Base-by-base conservation (phyloP, 371 early-diverging fungal genomes). In the Mucor racemosus region DNA sequence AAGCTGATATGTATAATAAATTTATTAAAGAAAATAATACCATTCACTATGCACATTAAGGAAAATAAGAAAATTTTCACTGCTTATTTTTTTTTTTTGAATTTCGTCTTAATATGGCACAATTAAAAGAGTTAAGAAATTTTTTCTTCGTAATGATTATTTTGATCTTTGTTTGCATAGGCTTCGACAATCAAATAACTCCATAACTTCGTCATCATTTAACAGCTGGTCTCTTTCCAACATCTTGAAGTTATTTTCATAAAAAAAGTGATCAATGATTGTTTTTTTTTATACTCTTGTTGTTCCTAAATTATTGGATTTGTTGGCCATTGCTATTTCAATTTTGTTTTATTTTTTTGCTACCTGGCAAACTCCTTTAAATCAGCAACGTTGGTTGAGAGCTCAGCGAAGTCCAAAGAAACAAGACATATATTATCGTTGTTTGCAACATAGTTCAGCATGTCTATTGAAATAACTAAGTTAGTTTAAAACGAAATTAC, bases 341-440 rank as follows among this genome's bases (percentile, higher is more conserved):
- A 40, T 53, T 62, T 54, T 62, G 38, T 26, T 62, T 62, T 62
- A 62, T 62, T 62, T 53, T 53, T 62, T 62, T 62, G 62, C 58
- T 65, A 65, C 58, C 65, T 58, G 65, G 48, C 65, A 65, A 58
- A 65, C n/a, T 55, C 56, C 57, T 65, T 41, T 42, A 58, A 58
- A 58, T 58, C 65, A 65, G 56, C 44, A 57, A 65, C 15, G 58
- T 65, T 58, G 65, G 58, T 65, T 65, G 65, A 58, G 42, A 48
- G 58, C 48, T 58, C 65, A 19, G 65, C 65, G 35, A 65, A 58
- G 46, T 65, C 65, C 7, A 65, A 35, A 65, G 58, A 55, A 42
- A 65, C 65, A 57, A 65, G 44, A 58, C 58, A 65, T n/a, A n/a
- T n/a, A n/a, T n/a, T n/a, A n/a, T n/a, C n/a, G n/a, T n/a, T n/a